phyloP scores from a whole-genome alignment of 495 filamentous ascomycete genomes.

The Neurospora intermedia region DNA sequence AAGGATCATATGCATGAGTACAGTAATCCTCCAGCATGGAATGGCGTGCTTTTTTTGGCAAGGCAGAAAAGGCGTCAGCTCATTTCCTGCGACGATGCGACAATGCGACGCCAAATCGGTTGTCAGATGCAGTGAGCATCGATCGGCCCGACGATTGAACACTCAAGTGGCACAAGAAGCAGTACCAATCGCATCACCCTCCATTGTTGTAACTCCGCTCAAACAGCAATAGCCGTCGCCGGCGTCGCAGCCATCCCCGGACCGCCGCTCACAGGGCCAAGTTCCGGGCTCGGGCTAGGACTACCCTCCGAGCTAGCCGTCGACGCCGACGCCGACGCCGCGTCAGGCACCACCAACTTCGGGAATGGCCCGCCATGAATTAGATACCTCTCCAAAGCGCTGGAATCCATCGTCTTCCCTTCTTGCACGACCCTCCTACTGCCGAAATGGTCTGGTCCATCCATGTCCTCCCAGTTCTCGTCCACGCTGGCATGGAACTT shows the following conservation, averaged over 20 bases:
- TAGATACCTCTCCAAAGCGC: constrained; percentile 31
- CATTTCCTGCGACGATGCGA: neutral
- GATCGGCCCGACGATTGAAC: neutral
- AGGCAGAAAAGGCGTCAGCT: neutral
- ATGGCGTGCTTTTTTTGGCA: neutral
- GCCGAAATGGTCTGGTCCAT: constrained; percentile 5
- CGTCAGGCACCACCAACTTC: constrained; percentile 4
- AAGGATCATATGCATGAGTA: neutral
- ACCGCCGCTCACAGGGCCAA: neutral
- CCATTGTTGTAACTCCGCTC: neutral
- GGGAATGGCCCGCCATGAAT: constrained; percentile 32
- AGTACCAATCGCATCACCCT: neutral
- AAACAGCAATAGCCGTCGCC: neutral
- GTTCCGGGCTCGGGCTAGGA: neutral
- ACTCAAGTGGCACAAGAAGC: neutral
- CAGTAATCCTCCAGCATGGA: neutral
- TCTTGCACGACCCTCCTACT: constrained; percentile 6
- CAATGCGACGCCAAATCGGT: neutral
- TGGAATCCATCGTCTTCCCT: constrained; percentile 29
- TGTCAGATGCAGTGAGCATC: neutral
- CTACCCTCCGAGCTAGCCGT: neutral
- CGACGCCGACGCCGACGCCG: neutral
- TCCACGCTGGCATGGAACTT: constrained; percentile 34
- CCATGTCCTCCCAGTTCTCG: constrained; percentile 29
- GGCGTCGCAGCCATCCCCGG: neutral